Evolutionary conservation across 305 asterid species (phyloP).

Genomic region (Caryopteris hybrid): DNA sequence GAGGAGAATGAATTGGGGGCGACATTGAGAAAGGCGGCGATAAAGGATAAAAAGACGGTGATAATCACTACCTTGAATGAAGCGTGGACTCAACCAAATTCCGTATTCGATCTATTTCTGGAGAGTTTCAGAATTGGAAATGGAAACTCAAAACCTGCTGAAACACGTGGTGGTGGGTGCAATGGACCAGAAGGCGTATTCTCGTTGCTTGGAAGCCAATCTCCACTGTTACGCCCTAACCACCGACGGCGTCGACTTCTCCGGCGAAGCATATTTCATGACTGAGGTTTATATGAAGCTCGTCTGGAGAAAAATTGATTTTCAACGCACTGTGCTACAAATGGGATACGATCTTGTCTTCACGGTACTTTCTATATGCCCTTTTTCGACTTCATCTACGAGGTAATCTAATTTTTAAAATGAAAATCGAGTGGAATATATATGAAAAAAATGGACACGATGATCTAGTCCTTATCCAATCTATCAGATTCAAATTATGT

Average conservation of each 20-base stretch:
- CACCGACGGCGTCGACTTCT: constrained; percentile 36
- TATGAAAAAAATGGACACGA: too few relatives aligned
- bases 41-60: constrained; percentile 43
- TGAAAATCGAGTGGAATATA: too few relatives aligned
- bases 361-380: constrained; percentile 25
- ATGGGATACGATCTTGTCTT: constrained; percentile 49
- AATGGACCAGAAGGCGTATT: constrained; percentile 40
- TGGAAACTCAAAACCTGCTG: constrained; percentile 31
- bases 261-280: constrained; percentile 40
- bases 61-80: constrained; percentile 49
- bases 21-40: constrained; percentile 30
- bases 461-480: too few relatives aligned
- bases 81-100: constrained; percentile 48
- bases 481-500: too few relatives aligned
- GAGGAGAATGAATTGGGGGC: constrained; percentile 24
- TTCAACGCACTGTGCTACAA: constrained; percentile 42
- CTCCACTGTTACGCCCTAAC: constrained; percentile 39
- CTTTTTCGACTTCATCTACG: too few relatives aligned
- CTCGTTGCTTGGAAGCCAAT: constrained; percentile 36
- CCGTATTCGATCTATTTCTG: constrained; percentile 44
- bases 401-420: too few relatives aligned
- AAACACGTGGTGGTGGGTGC: constrained; percentile 44
- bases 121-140: constrained; percentile 52
- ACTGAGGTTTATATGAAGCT: constrained; percentile 39
- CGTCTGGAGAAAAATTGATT: constrained; percentile 51